Evolutionary conservation across 2,329 filamentous ascomycete genomes (phyloP).

Genomic region (Neofusicoccum kwambonambiense): DNA sequence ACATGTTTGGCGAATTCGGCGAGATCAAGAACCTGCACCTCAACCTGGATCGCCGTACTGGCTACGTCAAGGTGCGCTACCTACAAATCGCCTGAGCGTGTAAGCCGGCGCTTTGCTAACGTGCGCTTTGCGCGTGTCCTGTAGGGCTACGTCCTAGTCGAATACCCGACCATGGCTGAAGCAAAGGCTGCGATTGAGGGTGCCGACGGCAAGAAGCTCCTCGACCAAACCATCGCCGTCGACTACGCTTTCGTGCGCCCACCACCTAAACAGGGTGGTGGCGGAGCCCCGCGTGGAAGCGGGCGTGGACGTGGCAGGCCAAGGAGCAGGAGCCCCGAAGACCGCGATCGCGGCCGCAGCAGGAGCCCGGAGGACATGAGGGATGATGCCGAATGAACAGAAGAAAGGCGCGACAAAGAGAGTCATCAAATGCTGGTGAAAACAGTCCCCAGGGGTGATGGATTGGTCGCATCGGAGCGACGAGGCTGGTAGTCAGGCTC

Average conservation of each 20-base stretch:
- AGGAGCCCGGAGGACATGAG: slow-evolving; percentile 17
- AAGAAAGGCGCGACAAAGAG: neutral
- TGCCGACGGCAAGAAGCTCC: slow-evolving; percentile 72
- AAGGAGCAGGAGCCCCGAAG: slow-evolving; percentile 46
- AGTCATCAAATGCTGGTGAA: neutral
- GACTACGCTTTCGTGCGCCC: slow-evolving; percentile 85
- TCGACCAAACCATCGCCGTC: slow-evolving; percentile 77
- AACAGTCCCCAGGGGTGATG: neutral
- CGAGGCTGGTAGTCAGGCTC: neutral
- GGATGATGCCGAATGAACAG: slow-evolving; percentile 11
- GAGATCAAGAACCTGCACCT: slow-evolving; percentile 86
- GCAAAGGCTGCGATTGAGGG: slow-evolving; percentile 79
- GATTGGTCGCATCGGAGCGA: neutral
- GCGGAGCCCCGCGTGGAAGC: slow-evolving; percentile 29
- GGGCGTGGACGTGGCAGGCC: slow-evolving; percentile 28
- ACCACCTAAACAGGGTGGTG: slow-evolving; percentile 50
- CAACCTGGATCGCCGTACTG: slow-evolving; percentile 77
- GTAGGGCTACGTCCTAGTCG: slow-evolving; percentile 81
- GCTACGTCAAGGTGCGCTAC: slow-evolving; percentile 73
- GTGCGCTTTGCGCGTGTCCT: neutral
- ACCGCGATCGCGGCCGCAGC: slow-evolving; percentile 28
- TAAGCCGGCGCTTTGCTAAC: neutral
- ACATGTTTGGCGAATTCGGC: slow-evolving; percentile 79
- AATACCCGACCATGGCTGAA: slow-evolving; percentile 76
- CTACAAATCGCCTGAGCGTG: no score